Conservation (phyloP, 1,284 basidiomycete genomes). For the Rhodotorula sp. region DNA sequence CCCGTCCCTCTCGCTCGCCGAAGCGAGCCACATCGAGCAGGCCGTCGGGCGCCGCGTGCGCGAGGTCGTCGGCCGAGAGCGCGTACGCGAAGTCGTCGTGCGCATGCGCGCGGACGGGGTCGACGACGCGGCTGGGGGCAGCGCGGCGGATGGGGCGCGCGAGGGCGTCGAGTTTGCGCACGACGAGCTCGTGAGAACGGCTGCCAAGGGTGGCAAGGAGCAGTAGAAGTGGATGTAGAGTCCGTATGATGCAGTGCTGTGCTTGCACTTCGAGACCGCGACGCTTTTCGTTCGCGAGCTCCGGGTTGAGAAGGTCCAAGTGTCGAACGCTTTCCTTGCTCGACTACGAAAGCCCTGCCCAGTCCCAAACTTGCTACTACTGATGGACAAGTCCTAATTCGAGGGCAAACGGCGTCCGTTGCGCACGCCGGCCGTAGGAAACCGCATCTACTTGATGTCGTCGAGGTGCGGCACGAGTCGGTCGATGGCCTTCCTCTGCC, state of each 20-base stretch:
- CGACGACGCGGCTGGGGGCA: neutral
- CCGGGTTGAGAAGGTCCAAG: too few species aligned
- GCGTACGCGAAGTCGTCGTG: conserved; percentile 40
- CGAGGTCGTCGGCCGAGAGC: conserved; percentile 18
- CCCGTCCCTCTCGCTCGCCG: conserved; percentile 8
- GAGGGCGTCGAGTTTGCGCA: neutral
- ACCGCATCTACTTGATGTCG: neutral
- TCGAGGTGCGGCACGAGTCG: neutral
- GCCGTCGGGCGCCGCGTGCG: conserved; percentile 8
- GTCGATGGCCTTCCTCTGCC: neutral
- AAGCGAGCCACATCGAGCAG: conserved; percentile 21
- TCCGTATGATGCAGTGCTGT: too few species aligned
- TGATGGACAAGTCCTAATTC: too few species aligned
- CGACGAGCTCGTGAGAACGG: neutral
- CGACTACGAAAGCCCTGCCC: too few species aligned
- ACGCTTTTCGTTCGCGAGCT: too few species aligned
- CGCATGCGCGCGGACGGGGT: conserved; percentile 25
- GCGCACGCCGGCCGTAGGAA: too few species aligned
- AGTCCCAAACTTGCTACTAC: too few species aligned
- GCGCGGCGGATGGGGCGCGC: too few species aligned
- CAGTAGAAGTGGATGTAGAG: neutral
- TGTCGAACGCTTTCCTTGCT: too few species aligned
- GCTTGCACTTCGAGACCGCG: too few species aligned
- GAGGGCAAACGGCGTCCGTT: too few species aligned
- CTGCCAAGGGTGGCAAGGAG: neutral